Conservation (phyloP, 257 asterid species). For the Primulina eburnea region DNA sequence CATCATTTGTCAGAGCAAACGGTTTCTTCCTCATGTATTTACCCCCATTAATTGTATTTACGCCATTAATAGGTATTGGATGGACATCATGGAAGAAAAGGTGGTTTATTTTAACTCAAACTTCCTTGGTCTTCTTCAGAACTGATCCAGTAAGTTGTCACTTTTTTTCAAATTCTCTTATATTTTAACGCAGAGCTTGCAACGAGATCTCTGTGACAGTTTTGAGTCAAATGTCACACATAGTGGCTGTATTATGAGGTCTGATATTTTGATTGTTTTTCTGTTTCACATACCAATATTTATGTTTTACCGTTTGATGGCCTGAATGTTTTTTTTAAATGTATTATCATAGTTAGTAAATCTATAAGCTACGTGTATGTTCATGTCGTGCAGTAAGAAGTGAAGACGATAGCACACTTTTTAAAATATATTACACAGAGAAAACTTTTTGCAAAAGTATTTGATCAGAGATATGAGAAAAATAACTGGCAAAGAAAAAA, state of each 20-base stretch:
- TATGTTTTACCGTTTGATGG: background rate
- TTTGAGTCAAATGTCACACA: background rate
- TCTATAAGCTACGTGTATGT: background rate
- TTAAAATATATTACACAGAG: background rate
- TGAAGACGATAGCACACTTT: conserved; percentile 12
- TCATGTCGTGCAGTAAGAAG: conserved; percentile 3
- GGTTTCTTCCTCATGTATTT: conserved; percentile 21
- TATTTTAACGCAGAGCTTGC: background rate
- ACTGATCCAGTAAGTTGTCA: conserved; percentile 86
- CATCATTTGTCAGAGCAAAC: conserved; percentile 7
- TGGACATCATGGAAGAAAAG: conserved; percentile 99
- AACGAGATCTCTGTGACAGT: background rate
- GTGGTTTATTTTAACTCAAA: conserved; percentile 94
- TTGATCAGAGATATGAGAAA: background rate
- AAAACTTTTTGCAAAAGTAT: background rate
- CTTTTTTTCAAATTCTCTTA: conserved; percentile 1
- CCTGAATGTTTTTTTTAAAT: background rate
- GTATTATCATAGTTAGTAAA: background rate
- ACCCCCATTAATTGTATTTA: conserved; percentile 18
- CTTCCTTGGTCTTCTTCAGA: conserved; percentile 96
- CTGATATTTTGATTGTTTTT: background rate
- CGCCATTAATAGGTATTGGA: conserved; percentile 71
- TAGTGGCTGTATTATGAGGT: conserved; percentile 5
- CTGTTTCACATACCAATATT: background rate
- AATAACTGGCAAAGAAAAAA: background rate